Percentiles rank a stretch among this genome's conserved stretches.
Evolutionary conservation across 441 rosid species (phyloP).

Genomic region (Corymbia calophylla): DNA sequence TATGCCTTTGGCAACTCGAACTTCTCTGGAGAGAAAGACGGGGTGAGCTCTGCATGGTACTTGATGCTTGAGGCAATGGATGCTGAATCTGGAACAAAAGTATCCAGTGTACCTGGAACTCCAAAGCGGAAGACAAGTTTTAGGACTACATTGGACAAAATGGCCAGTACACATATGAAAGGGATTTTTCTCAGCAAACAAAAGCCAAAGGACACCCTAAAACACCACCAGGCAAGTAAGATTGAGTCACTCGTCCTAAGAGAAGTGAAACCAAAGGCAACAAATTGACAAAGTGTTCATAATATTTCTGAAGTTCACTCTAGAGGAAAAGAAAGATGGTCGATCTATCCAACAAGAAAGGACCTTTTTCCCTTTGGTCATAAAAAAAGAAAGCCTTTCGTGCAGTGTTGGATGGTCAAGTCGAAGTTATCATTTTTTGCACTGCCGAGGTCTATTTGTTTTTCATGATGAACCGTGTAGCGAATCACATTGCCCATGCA

Average conservation of each 20-base stretch:
- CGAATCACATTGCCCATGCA: background rate
- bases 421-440: background rate
- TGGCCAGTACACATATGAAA: background rate
- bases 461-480: background rate
- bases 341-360: background rate
- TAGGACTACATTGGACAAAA: background rate
- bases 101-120: constrained; percentile 16
- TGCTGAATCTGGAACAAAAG: constrained; percentile 46
- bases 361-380: background rate
- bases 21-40: constrained; percentile 65
- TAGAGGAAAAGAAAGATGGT: background rate
- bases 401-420: background rate
- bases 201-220: background rate
- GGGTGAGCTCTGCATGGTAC: constrained; percentile 83
- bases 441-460: background rate
- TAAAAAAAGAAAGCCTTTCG: background rate
- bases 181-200: background rate
- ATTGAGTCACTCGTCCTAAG: background rate
- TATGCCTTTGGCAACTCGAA: constrained; percentile 75
- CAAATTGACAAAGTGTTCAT: background rate
- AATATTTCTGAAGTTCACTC: background rate
- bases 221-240: background rate
- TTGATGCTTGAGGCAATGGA: constrained; percentile 68
- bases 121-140: background rate
- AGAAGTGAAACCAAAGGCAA: background rate